Percentiles rank a stretch among this genome's conserved stretches.
Conservation (phyloP, 345 rosid genomes). For the Luvunga scandens region DNA sequence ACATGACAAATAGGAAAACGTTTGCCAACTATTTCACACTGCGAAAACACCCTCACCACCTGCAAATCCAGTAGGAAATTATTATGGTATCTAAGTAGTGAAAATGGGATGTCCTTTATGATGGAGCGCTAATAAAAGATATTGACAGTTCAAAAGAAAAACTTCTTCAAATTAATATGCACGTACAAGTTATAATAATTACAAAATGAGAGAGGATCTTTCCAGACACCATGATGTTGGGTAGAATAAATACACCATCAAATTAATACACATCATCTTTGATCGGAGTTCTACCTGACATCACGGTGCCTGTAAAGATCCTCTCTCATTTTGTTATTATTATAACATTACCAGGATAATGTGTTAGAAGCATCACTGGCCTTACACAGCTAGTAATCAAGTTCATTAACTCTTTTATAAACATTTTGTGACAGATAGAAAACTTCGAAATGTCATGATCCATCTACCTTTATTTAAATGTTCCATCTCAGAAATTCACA, state of each 20-base stretch:
- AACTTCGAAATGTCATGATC: not conserved
- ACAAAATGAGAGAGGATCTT: not conserved
- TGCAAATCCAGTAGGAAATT: constrained; percentile 11
- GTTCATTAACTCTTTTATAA: not conserved
- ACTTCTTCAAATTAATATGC: not conserved
- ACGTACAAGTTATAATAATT: not conserved
- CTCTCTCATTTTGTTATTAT: too few species aligned
- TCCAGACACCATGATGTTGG: not conserved
- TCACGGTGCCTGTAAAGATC: too few species aligned
- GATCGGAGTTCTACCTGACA: too few species aligned
- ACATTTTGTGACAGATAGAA: not conserved
- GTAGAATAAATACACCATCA: not conserved
- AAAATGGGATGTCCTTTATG: not conserved
- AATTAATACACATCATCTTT: too few species aligned
- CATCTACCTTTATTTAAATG: not conserved
- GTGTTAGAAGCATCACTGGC: not conserved
- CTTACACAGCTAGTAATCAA: not conserved
- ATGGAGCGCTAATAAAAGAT: not conserved
- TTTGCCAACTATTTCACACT: constrained; percentile 53
- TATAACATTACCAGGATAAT: not conserved
- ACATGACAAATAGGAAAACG: constrained; percentile 73
- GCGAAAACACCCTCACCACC: constrained; percentile 46
- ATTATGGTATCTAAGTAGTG: not conserved
- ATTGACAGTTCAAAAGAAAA: not conserved
- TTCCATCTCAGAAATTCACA: not conserved